Base-by-base conservation (phyloP, 495 filamentous ascomycete genomes). In the Beverwykella pulmonaria region DNA sequence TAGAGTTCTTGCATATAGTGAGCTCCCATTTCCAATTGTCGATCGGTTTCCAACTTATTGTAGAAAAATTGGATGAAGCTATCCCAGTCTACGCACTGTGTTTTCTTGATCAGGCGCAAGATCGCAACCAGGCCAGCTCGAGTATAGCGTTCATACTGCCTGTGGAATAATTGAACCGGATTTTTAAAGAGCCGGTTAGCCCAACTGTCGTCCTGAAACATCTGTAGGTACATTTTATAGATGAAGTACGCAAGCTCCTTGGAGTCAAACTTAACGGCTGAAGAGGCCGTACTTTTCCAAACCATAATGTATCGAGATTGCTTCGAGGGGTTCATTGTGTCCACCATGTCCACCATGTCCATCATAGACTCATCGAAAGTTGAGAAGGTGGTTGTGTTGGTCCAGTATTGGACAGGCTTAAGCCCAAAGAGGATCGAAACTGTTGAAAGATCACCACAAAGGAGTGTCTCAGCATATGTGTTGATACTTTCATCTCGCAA, bases 381-480 rank as follows among this genome's bases (percentile, higher is more conserved):
- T 32, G 32, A 57, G 23, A 32, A 44, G 8, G 54, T 32, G 1
- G 54, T 57, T 2, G 54, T 2, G 20, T 57, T 46, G 6, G 54
- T 57, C 54, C 54, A 57, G 34, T 57, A 46, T n/a, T 44, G 26
- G 10, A 57, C 26, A 14, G 54, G 34, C 34, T 39, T 44, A 30
- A 57, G 19, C 2, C 54, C 54, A 22, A 57, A 32, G n/a, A 34
- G 19, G 6, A 57, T 4, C 1, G 54, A 30, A 57, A 57, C 15
- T 1, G 54, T 41, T 2, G 54, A 32, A 44, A 57, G 54, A 34
- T 57, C 54, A 2, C 54, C 54, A 46, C 54, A 57, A 23, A 57
- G 54, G 10, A 44, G 12, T 19, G 5, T 25, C 17, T 57, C 26
- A 2, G 10, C n/a, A 22, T 10, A 46, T 2, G 6, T 19, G 2